Conservation (phyloP, 2,329 filamentous ascomycete genomes). For the Cytospora paraplurivora region DNA sequence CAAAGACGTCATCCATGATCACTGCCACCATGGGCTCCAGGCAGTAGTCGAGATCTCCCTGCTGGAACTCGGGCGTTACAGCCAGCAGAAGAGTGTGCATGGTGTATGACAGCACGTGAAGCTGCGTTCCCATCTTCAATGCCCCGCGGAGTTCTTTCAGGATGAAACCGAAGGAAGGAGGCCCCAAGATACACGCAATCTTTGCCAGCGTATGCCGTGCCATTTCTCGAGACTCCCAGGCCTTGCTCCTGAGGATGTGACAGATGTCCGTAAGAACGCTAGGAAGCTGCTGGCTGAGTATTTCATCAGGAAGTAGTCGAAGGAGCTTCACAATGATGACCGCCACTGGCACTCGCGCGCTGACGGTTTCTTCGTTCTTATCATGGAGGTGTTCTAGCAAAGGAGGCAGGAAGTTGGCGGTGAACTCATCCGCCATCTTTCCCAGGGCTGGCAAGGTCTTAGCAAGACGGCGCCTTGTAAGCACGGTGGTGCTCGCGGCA, state of each 20-base stretch:
- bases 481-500: conserved; percentile 26
- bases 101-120: conserved; percentile 93
- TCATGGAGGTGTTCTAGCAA: conserved; percentile 85
- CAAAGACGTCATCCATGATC: conserved; percentile 98
- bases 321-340: conserved; percentile 87
- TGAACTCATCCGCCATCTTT: conserved; percentile 72
- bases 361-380: conserved; percentile 93
- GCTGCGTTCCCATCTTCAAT: conserved; percentile 82
- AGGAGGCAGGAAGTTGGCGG: conserved; percentile 74
- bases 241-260: conserved; percentile 86
- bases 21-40: conserved; percentile 75
- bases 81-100: conserved; percentile 87
- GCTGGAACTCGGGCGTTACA: conserved; percentile 69
- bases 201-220: conserved; percentile 85
- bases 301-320: conserved; percentile 72
- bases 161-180: conserved; percentile 87
- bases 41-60: conserved; percentile 90
- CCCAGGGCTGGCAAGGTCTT: conserved; percentile 66
- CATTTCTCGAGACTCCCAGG: conserved; percentile 87
- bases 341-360: conserved; percentile 85
- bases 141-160: conserved; percentile 85
- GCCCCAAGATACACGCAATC: conserved; percentile 78
- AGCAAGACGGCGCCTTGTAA: conserved; percentile 52
- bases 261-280: conserved; percentile 88
- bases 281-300: conserved; percentile 75